Conservation (phyloP, 2,329 filamentous ascomycete genomes). For the Dactylellina parvicollis region DNA sequence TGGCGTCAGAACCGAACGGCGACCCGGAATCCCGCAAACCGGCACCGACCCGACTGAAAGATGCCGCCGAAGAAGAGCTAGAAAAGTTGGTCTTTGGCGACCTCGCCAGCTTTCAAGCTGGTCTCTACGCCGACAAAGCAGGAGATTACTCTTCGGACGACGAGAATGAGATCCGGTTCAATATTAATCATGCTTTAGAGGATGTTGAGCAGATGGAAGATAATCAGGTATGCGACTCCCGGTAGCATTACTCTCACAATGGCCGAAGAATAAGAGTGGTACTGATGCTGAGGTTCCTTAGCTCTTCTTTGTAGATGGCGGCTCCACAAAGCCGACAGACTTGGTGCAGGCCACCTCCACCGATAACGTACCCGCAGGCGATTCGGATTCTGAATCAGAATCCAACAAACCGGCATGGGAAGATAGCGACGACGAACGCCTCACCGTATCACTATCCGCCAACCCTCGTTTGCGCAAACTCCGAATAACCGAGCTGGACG, state of each 20-base stretch:
- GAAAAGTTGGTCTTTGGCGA: slow-evolving; percentile 91
- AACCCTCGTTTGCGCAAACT: slow-evolving; percentile 83
- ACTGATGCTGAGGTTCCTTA: slow-evolving; percentile 57
- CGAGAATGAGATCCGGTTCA: slow-evolving; percentile 56
- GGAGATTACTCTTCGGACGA: slow-evolving; percentile 62
- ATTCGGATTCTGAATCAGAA: slow-evolving; percentile 58
- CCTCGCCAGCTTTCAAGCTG: slow-evolving; percentile 79
- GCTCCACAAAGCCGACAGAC: slow-evolving; percentile 62
- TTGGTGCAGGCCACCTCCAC: slow-evolving; percentile 49
- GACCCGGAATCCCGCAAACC: slow-evolving; percentile 10
- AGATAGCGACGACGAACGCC: slow-evolving; percentile 92
- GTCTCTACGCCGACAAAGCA: slow-evolving; percentile 70
- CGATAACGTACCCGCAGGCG: slow-evolving; percentile 62
- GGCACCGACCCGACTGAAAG: slow-evolving; percentile 68
- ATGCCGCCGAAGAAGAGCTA: slow-evolving; percentile 83
- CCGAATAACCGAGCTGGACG: slow-evolving; percentile 80
- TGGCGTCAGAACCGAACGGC: slow-evolving; percentile 19
- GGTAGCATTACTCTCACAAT: slow-evolving; percentile 57
- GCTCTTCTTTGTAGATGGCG: slow-evolving; percentile 84
- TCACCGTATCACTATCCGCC: slow-evolving; percentile 82
- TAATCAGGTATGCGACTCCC: slow-evolving; percentile 52
- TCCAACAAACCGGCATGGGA: slow-evolving; percentile 76
- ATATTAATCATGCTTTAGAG: slow-evolving; percentile 56
- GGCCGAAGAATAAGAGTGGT: not conserved
- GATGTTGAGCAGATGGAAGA: slow-evolving; percentile 48